phyloP scores from a whole-genome alignment of 345 rosid genomes.

The Sonneratia caseolaris region DNA sequence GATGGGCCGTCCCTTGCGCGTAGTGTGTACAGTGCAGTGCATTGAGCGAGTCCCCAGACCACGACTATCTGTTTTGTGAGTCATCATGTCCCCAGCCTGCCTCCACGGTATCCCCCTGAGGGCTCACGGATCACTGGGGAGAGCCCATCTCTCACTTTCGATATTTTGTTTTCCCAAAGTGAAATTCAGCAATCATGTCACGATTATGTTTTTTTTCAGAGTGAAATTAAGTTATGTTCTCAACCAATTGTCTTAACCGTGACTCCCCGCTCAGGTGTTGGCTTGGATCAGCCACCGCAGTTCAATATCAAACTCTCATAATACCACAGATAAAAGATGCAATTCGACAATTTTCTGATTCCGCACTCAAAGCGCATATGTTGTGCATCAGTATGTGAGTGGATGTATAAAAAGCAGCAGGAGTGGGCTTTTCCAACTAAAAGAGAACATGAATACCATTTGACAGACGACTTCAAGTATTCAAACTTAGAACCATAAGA shows the following conservation, averaged over 20 bases:
- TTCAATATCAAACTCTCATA: too few species aligned
- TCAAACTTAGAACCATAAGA: neutral
- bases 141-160: slow-evolving; percentile 82
- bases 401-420: neutral
- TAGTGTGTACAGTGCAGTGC: slow-evolving; percentile 34
- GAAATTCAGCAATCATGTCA: too few species aligned
- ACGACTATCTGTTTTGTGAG: slow-evolving; percentile 93
- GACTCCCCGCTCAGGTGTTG: too few species aligned
- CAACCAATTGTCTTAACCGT: too few species aligned
- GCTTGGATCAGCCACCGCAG: too few species aligned
- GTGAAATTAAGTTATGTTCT: too few species aligned
- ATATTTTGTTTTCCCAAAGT: slow-evolving; percentile 16
- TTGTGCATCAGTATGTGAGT: neutral
- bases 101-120: slow-evolving; percentile 89
- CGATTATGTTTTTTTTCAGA: too few species aligned
- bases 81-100: slow-evolving; percentile 89
- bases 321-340: too few species aligned
- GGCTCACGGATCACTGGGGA: slow-evolving; percentile 99
- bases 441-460: neutral
- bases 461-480: neutral
- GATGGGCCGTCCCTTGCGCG: slow-evolving; percentile 69
- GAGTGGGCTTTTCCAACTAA: neutral
- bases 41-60: slow-evolving; percentile 84
- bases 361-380: too few species aligned
- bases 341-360: too few species aligned